Conservation (phyloP, 768 basidiomycete genomes). For the Kwoniella shandongensis region DNA sequence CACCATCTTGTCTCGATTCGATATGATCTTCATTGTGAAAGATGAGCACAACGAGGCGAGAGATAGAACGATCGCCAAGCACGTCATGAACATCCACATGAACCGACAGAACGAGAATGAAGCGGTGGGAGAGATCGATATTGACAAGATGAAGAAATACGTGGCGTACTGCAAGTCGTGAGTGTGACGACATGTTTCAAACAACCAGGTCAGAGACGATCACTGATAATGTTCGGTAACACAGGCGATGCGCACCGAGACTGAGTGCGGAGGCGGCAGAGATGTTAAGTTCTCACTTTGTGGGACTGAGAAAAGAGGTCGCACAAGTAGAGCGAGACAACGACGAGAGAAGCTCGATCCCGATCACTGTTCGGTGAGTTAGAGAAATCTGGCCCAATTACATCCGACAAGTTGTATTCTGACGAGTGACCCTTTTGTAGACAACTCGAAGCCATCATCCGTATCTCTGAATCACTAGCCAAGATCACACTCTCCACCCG, state of each 20-base stretch:
- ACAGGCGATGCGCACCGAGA: slow-evolving; percentile 92
- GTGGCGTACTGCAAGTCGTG: slow-evolving; percentile 95
- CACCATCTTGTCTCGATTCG: slow-evolving; percentile 95
- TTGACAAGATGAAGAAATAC: slow-evolving; percentile 98
- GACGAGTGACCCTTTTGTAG: slow-evolving; percentile 49
- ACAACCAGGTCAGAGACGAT: not conserved
- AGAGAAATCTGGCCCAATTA: no score
- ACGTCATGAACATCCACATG: slow-evolving; percentile 99
- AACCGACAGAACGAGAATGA: slow-evolving; percentile 80
- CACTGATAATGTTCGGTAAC: slow-evolving; percentile 1
- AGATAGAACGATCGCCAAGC: slow-evolving; percentile 92
- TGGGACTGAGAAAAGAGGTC: slow-evolving; percentile 85
- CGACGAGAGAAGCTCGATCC: slow-evolving; percentile 95
- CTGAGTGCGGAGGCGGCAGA: slow-evolving; percentile 91
- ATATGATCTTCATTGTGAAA: slow-evolving; percentile 99
- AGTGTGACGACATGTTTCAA: slow-evolving; percentile 26
- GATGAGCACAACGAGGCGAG: slow-evolving; percentile 95
- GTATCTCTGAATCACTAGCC: slow-evolving; percentile 94
- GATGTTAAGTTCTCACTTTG: slow-evolving; percentile 94
- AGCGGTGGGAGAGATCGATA: slow-evolving; percentile 79
- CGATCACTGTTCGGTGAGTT: slow-evolving; percentile 89
- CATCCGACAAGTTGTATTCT: not conserved
- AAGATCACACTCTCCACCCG: slow-evolving; percentile 85
- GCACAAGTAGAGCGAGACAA: slow-evolving; percentile 95
- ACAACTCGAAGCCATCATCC: slow-evolving; percentile 97